Evolutionary conservation across 2,329 filamentous ascomycete genomes (phyloP), one percentile per base, ranked within the genome.

Genomic region (Aspergillus carbonarius): DNA sequence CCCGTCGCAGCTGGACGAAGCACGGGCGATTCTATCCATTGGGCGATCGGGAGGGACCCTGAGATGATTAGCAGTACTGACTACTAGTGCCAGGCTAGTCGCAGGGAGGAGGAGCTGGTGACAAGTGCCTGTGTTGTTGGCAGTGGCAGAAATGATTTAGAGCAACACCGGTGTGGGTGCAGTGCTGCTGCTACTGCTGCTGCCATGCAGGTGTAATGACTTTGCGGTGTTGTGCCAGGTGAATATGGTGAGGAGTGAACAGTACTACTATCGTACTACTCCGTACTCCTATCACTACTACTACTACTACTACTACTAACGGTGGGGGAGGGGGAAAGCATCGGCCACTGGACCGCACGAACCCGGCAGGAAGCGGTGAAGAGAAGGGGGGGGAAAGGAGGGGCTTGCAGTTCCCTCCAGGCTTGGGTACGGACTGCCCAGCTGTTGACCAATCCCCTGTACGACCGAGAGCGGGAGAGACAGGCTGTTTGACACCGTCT

Each of bases 361-460:
- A 44, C 23, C 56, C 53, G 55, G 35, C 18, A 52, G 49, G 59
- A 61, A 63, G 61, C 61, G 61, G 61, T 61, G 61, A 63, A 57
- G 40, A 57, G 32, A n/a, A 32, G 18, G 27, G 23, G 23, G 23
- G 23, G 23, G n/a, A 54, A 23, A 51, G 27, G 54, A 58, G 56
- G 55, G 57, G 57, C 50, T 54, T 49, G 57, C 60, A 63, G 35
- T 47, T 10, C 30, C 9, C 30, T 32, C 30, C 34, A 40, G 47
- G 18, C 50, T 59, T 63, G 60, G 59, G 54, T 56, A 60, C 55
- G 57, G 51, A 60, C 49, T 55, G 60, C 54, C 39, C 20, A 61
- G 54, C 52, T 52, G 57, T 63, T 57, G 58, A 57, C 47, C 44
- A 32, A 52, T n/a, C 34, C 47, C 18, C 35, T 55, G 35, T 17